Evolutionary conservation across 1,139 yeast genomes (phyloP), one percentile per base, ranked within the genome.

Genomic region (Magnusiomyces sp.): DNA sequence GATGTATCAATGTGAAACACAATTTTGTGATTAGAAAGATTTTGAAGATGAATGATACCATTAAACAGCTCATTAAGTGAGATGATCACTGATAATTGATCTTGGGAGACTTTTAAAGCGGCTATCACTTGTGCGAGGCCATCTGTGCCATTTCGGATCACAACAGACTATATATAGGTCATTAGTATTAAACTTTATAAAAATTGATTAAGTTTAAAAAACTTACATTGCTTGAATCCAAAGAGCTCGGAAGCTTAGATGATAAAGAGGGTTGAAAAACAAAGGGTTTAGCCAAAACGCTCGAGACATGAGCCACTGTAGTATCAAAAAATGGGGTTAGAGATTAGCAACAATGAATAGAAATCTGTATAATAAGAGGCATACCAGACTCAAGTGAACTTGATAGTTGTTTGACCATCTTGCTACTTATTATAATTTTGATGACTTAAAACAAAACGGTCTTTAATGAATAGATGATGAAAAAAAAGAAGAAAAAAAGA

Each of bases 1-100:
- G 54, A 50, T 19, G 52, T 49, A 55, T 79, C 79, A 43, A 81
- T 80, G 59, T 82, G 86, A 50, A 84, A 67, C 11, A 85, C 84
- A 29, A 77, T 72, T 2, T 78, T 72, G 31, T 64, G 58, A 13
- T 66, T 56, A 37, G 71, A 68, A 56, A 82, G 72, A 39, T 69
- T 65, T 6, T 79, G 70, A 43, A 87, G 71, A 48, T 74, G 73
- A 13, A 95, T 90, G 33, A 87, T 64, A 7, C 83, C 75, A 32
- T 69, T 64, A 31, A 86, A 75, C 48, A 78, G 71, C 2, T 85
- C 73, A 10, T 71, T 58, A 38, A 85, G 74, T 7, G 83, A 71
- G 5, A 80, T 66, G 38, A 75, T 63, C 4, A 74, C 71, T 0
- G 67, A 58, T 23, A 23, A 7, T 23, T 23, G 29, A 23, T 23